These are phyloP conservation scores for Heliamphora exappendiculata DNA, from an alignment of 148 eudicot genomes.

Conservation along the genomic window DNA sequence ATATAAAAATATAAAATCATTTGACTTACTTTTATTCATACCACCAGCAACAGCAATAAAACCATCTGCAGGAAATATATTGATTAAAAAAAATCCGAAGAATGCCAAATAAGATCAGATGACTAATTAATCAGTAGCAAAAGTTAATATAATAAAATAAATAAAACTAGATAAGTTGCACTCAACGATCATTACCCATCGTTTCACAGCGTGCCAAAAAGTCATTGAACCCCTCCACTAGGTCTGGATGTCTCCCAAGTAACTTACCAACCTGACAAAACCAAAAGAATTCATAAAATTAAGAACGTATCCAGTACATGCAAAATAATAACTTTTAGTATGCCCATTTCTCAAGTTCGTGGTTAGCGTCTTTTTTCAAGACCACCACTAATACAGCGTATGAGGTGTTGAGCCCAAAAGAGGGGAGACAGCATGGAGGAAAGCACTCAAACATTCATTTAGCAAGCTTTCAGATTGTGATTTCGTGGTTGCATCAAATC, in stretches of 20 bases:
- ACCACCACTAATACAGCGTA: neutral
- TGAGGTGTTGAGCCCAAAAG: neutral
- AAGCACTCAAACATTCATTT: too few relatives aligned
- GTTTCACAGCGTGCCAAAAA: constrained; percentile 33
- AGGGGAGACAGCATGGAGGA: too few relatives aligned
- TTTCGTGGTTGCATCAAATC: neutral
- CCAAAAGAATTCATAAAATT: constrained; percentile 5
- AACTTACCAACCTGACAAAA: constrained; percentile 34
- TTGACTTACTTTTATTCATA: constrained; percentile 27
- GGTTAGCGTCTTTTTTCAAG: neutral
- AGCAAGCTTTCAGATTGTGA: too few relatives aligned
- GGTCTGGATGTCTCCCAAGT: constrained; percentile 41
- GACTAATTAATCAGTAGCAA: neutral
- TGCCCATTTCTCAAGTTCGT: neutral
- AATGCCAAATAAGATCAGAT: constrained; percentile 3
- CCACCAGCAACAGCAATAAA: constrained; percentile 29
- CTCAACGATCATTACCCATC: constrained; percentile 31
- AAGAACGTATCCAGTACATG: constrained; percentile 11
- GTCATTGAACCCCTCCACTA: constrained; percentile 43
- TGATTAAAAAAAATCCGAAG: constrained; percentile 4
- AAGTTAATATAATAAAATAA: constrained; percentile 4
- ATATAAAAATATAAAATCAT: neutral
- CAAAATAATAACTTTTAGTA: neutral
- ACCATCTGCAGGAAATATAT: constrained; percentile 25
- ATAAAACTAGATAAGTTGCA: neutral